phyloP scores from a whole-genome alignment of 1,139 yeast genomes.

The Saccharomyces hybrid region DNA sequence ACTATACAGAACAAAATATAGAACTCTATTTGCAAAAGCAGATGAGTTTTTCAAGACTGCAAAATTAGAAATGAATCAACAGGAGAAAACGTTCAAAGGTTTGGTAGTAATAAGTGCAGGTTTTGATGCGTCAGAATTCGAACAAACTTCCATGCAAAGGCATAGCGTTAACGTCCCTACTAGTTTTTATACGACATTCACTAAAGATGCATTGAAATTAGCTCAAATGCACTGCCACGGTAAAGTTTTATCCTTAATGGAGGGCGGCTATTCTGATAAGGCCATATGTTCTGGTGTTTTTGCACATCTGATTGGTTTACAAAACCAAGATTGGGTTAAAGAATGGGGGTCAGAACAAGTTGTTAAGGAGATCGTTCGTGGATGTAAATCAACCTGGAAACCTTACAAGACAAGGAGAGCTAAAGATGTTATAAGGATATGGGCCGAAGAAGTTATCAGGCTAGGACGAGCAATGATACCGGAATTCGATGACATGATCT shows the following conservation, averaged over 20 bases:
- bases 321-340: constrained; percentile 49
- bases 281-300: constrained; percentile 76
- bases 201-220: constrained; percentile 60
- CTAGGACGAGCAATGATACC: constrained; percentile 68
- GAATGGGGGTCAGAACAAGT: constrained; percentile 58
- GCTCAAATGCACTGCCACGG: constrained; percentile 57
- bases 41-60: constrained; percentile 53
- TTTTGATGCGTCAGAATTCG: constrained; percentile 82
- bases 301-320: constrained; percentile 66
- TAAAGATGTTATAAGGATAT: constrained; percentile 40
- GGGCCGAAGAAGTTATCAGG: constrained; percentile 64
- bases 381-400: constrained; percentile 62
- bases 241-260: constrained; percentile 60
- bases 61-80: constrained; percentile 38
- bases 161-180: constrained; percentile 83
- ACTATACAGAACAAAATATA: constrained; percentile 56
- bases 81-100: constrained; percentile 51
- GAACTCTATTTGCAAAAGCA: constrained; percentile 57
- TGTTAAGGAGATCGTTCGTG: constrained; percentile 58
- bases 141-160: constrained; percentile 75
- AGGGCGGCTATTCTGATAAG: constrained; percentile 84
- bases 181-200: constrained; percentile 64
- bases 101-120: constrained; percentile 74
- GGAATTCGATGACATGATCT: constrained; percentile 27
- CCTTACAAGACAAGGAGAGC: constrained; percentile 42